Base-by-base conservation (phyloP, 1,284 basidiomycete species). In the Cutaneotrichosporon cutaneum region DNA sequence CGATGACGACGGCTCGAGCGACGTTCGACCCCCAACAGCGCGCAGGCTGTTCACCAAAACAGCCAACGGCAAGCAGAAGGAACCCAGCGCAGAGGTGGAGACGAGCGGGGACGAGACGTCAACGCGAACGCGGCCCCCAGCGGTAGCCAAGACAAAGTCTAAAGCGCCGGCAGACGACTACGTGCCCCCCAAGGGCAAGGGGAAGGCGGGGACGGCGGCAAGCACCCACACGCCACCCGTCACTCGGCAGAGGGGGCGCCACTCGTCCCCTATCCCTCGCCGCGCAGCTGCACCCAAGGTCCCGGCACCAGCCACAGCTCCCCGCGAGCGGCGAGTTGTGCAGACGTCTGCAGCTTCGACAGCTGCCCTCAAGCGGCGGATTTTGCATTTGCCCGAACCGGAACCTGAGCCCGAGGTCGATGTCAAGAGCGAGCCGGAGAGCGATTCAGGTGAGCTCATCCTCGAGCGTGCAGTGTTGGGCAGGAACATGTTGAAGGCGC, bases 351-450 rank as follows among this genome's bases (percentile, higher is more conserved):
- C n/a, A n/a, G n/a, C n/a, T n/a, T n/a, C n/a, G n/a, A n/a, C n/a
- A n/a, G n/a, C n/a, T n/a, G n/a, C n/a, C n/a, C n/a, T n/a, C n/a
- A n/a, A n/a, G n/a, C n/a, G n/a, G n/a, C n/a, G n/a, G n/a, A n/a
- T n/a, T n/a, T n/a, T n/a, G n/a, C 30, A n/a, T 11, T 2, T 39
- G 14, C 24, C 27, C 7, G 50, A 54, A 5, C 35, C 36, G 21
- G 30, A 42, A 18, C 32, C 27, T 24, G 60, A 45, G 2, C 22
- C 27, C 10, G 60, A 54, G 10, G 24, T 47, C 3, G 33, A 39
- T 24, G 47, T 64, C 39, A 64, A 64, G 53, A 52, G 51, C 47
- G 62, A 64, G 47, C 45, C 47, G 6, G 59, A 60, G 22, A 64
- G 59, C 24, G 62, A 64, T 18, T 14, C 4, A 7, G 61, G 58